These are phyloP conservation scores for Volvariella surrecta DNA, from an alignment of 1,284 basidiomycete genomes.

Conservation along the genomic window DNA sequence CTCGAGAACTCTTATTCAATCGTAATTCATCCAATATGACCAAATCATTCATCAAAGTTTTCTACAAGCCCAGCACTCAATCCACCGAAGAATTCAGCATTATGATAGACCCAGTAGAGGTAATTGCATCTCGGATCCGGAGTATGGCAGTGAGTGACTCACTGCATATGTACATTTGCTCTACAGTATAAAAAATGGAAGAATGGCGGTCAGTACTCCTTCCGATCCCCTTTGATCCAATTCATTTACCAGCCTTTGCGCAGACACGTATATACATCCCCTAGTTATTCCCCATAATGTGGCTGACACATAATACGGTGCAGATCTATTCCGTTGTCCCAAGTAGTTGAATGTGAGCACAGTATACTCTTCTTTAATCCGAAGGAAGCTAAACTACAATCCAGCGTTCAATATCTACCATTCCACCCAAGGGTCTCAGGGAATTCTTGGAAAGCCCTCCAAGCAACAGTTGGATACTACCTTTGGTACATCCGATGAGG, in stretches of 20 bases:
- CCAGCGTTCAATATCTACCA: slow-evolving; percentile 43
- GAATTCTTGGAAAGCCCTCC: slow-evolving; percentile 59
- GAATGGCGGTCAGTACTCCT: slow-evolving; percentile 49
- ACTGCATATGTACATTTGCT: slow-evolving; percentile 14
- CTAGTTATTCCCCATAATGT: not conserved
- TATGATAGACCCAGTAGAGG: slow-evolving; percentile 62
- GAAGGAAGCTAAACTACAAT: slow-evolving; percentile 1
- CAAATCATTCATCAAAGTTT: slow-evolving; percentile 52
- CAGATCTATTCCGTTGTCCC: slow-evolving; percentile 57
- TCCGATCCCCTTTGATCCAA: slow-evolving; percentile 14
- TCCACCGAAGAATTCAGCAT: slow-evolving; percentile 63
- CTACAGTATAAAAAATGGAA: slow-evolving; percentile 71
- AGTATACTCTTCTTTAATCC: slow-evolving; percentile 4
- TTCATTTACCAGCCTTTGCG: slow-evolving; percentile 15
- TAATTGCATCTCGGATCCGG: slow-evolving; percentile 22
- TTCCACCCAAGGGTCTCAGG: slow-evolving; percentile 65
- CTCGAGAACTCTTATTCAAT: not conserved
- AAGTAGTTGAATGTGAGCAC: slow-evolving; percentile 68
- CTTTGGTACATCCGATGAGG: slow-evolving; percentile 59
- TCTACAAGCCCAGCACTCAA: slow-evolving; percentile 68
- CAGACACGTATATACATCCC: slow-evolving; percentile 55
- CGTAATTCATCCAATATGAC: slow-evolving; percentile 28
- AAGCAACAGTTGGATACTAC: slow-evolving; percentile 69
- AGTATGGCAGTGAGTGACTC: slow-evolving; percentile 10
- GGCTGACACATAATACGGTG: slow-evolving; percentile 1